Evolutionary conservation across 1,139 yeast genomes (phyloP).

Genomic region (Geotrichum candidum): DNA sequence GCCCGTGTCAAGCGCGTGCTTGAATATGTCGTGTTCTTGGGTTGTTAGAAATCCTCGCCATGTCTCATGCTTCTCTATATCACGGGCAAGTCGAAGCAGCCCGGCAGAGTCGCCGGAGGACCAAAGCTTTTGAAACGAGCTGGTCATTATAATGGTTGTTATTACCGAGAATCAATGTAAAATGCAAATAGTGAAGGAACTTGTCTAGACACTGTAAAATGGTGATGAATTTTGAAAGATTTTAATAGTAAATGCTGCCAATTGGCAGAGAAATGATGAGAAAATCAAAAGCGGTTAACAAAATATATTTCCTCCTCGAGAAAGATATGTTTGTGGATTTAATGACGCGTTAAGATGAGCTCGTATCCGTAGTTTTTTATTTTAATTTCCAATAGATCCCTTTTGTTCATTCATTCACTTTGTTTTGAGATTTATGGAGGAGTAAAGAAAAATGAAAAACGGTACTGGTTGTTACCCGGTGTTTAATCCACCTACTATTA

Average conservation of each 20-base stretch:
- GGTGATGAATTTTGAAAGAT: background rate
- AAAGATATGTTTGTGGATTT: background rate
- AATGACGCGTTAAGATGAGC: background rate
- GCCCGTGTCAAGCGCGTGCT: constrained; percentile 31
- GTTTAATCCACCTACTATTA: background rate
- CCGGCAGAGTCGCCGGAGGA: constrained; percentile 33
- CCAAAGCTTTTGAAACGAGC: constrained; percentile 29
- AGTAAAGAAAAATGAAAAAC: background rate
- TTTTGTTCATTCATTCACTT: background rate
- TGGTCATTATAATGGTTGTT: constrained; percentile 10
- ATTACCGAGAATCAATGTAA: background rate
- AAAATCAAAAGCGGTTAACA: background rate
- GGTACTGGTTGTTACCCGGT: background rate
- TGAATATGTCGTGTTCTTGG: constrained; percentile 37
- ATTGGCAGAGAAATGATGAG: background rate
- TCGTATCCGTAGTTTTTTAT: background rate
- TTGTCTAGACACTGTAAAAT: background rate
- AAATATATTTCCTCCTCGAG: background rate
- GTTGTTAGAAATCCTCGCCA: constrained; percentile 38
- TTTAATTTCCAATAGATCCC: background rate
- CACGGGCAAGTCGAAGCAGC: constrained; percentile 34
- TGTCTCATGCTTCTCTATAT: constrained; percentile 35
- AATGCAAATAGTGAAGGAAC: background rate
- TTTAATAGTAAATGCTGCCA: background rate
- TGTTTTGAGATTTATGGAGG: background rate